Percentiles rank a stretch among this genome's conserved stretches.
Evolutionary conservation across 2,329 filamentous ascomycete genomes (phyloP).

Genomic region (Lecanosticta acicola): DNA sequence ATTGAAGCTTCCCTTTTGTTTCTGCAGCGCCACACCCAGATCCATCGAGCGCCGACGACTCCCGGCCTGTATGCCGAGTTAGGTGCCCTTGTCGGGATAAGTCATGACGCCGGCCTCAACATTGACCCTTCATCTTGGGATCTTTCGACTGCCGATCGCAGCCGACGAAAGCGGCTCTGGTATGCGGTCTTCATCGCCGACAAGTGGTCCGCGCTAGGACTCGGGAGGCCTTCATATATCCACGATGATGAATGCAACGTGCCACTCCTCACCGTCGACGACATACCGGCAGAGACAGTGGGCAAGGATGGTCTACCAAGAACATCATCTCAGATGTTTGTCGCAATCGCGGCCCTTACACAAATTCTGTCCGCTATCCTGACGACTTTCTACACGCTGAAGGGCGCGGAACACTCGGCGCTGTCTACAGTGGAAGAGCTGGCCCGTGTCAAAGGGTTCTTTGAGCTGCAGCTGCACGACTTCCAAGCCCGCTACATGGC

Average conservation of each 20-base stretch:
- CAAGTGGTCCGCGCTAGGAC: conserved; percentile 19
- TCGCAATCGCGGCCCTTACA: conserved; percentile 21
- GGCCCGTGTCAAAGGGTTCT: conserved; percentile 9
- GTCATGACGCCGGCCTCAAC: conserved; percentile 19
- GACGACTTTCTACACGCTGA: conserved; percentile 20
- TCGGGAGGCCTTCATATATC: conserved; percentile 19
- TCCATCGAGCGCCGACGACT: conserved; percentile 12
- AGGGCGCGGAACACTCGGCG: conserved; percentile 11
- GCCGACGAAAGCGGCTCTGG: conserved; percentile 21
- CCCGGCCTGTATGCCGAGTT: conserved; percentile 20
- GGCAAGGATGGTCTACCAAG: conserved; percentile 11
- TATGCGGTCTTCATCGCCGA: conserved; percentile 19
- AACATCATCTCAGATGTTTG: conserved; percentile 18
- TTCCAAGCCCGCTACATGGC: conserved; percentile 14
- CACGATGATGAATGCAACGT: conserved; percentile 18
- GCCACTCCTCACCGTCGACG: conserved; percentile 11
- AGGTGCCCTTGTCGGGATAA: conserved; percentile 16
- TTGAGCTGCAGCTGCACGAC: conserved; percentile 16
- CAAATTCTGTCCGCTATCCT: conserved; percentile 18
- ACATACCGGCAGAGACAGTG: conserved; percentile 15
- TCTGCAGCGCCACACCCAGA: conserved; percentile 16
- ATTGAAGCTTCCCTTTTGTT: conserved; percentile 19
- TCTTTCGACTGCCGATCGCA: conserved; percentile 11
- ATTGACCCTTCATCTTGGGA: conserved; percentile 20
- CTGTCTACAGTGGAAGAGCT: conserved; percentile 10